Base-by-base conservation (phyloP, 169 alveolate genomes). In the Cryptosporidium tyzzeri region DNA sequence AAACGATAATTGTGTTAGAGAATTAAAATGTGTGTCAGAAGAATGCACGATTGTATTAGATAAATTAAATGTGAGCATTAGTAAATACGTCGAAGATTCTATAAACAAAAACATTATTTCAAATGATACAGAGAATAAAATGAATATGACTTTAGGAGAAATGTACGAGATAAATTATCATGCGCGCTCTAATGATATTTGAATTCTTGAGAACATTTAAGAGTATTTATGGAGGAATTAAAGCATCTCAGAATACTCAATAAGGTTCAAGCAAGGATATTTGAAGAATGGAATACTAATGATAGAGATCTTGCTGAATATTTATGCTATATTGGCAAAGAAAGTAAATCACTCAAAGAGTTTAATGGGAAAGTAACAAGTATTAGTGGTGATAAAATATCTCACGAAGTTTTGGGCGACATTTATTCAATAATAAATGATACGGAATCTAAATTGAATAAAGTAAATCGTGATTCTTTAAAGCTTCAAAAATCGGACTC, bases 261-360 rank as follows among this genome's bases (percentile, higher is more conserved):
- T 21, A 80, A 62, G 26, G 48, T 80, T 35, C 73, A 48, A 12
- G 23, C 23, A 12, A 65, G 75, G 39, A 62, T 80, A 80, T 62
- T 26, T 29, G 68, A 65, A 62, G 89, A 80, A n/a, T 80, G 89
- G 89, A 18, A 62, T 44, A 62, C 59, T 21, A 37, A 62, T 35
- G 89, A 80, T 44, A 80, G 37, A 45, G 89, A 80, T 33, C 65
- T 80, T 26, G 74, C 75, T 18, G 89, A 80, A 35, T 80, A 59
- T 44, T n/a, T 80, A 14, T 59, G 26, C 35, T 48, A 62, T 62
- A 21, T 80, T 0, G 67, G 41, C 0, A 31, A 21, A 4, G 68
- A 80, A 16, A 62, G 89, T 58, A 48, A 59, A 4, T 41, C 73
- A 26, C 65, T 59, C 35, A 65, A 80, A 18, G 65, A 80, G 39